Percentiles rank a stretch among this genome's conserved stretches.
These are phyloP conservation scores for Penicillium nucicola DNA, from an alignment of 495 filamentous ascomycete genomes.

Conservation along the genomic window DNA sequence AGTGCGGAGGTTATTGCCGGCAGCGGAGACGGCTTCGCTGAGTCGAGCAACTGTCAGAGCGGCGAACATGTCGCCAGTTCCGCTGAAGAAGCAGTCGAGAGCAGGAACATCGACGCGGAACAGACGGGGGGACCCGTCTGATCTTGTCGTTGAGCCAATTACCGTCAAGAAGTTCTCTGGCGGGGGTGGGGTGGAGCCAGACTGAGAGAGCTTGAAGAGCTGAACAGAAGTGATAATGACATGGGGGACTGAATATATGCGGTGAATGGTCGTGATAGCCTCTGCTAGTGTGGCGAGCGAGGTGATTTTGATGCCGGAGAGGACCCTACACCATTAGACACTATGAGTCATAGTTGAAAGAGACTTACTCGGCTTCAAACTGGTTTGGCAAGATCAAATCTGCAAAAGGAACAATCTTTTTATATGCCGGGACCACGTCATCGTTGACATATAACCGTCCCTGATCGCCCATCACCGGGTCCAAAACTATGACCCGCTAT, in stretches of 20 bases:
- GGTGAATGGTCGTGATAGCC: constrained; percentile 76
- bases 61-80: constrained; percentile 98
- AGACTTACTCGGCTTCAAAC: constrained; percentile 86
- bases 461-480: constrained; percentile 98
- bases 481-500: constrained; percentile 57
- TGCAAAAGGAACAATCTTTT: constrained; percentile 68
- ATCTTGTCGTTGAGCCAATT: constrained; percentile 70
- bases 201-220: constrained; percentile 36
- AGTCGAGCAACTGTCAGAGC: constrained; percentile 86
- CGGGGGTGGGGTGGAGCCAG: constrained; percentile 37
- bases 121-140: constrained; percentile 61
- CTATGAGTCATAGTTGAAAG: neutral
- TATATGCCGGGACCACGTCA: constrained; percentile 89
- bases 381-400: constrained; percentile 95
- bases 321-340: constrained; percentile 51
- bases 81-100: constrained; percentile 89
- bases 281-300: constrained; percentile 66
- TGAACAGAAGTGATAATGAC: constrained; percentile 87
- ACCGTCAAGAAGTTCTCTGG: constrained; percentile 59
- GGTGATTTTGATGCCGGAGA: constrained; percentile 78
- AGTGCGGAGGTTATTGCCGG: constrained; percentile 38
- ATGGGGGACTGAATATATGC: constrained; percentile 75
- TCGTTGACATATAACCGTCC: constrained; percentile 85
- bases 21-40: constrained; percentile 65
- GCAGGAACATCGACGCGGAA: constrained; percentile 84